Base-by-base conservation (phyloP, 2,329 filamentous ascomycete genomes). In the Lithohypha guttulata region DNA sequence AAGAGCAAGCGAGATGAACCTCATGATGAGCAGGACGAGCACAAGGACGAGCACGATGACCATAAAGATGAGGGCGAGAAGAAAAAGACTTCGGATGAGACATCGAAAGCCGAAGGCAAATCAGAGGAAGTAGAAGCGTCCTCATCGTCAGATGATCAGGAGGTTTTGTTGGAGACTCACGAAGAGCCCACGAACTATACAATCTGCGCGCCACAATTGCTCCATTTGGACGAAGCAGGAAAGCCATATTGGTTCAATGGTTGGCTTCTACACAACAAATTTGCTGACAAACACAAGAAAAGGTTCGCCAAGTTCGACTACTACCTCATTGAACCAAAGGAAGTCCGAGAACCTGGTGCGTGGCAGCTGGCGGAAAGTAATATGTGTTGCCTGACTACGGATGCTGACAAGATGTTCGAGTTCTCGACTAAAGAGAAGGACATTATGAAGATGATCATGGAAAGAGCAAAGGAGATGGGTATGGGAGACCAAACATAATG, bases 191-290 rank as follows among this genome's bases (percentile, higher is more conserved):
- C 42, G 1, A 57, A 53, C 14, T 55, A 55, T 39, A 60, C 56
- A 2, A 60, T 68, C 34, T 67, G 64, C 48, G 57, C 61, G 0
- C 63, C 64, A 1, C 65, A 69, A 44, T 58, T 68, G 3, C 54
- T 68, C 2, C 65, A 69, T 45, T 55, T 68, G 6, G 62, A 63
- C 38, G 32, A 52, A 6, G 54, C 59, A 9, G 61, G 59, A 17
- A 58, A 51, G 37, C 64, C 64, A 1, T 53, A 68, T 2, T 67
- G 65, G 64, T 68, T 66, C 55, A 68, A 67, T 44, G 64, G 64
- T 35, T 66, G 64, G 59, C 46, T 52, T 5, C 40, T 65, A 5
- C 53, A 55, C 26, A 63, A 61, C 51, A 68, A 67, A 41, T 66
- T 61, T 44, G 55, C 57, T n/a, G 53, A 57, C 14, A 51, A 53